A percentile compares a stretch with the other conserved stretches of the same genome.
Conservation (phyloP, 495 filamentous ascomycete species). For the Chaetomium cochliodes region DNA sequence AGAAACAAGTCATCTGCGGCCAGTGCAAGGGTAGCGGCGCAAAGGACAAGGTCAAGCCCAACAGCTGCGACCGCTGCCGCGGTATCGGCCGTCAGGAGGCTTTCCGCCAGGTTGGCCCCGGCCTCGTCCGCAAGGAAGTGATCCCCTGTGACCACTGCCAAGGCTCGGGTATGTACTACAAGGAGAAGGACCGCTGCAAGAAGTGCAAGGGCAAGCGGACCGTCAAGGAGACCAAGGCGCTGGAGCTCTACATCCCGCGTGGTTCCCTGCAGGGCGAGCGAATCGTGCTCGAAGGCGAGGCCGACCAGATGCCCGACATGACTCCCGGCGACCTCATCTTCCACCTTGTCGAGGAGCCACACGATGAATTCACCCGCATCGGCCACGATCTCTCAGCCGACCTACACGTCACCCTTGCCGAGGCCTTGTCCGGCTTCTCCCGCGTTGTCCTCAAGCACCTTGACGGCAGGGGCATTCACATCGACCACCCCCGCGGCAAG, state of each 20-base stretch:
- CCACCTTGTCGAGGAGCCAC: conserved; percentile 74
- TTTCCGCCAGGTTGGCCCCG: conserved; percentile 73
- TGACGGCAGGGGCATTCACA: conserved; percentile 84
- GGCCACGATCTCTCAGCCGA: conserved; percentile 80
- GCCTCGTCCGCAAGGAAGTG: conserved; percentile 72
- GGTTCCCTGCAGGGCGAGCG: conserved; percentile 85
- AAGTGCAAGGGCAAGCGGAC: conserved; percentile 93
- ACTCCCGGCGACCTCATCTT: conserved; percentile 94
- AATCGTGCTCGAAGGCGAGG: conserved; percentile 89
- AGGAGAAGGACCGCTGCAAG: conserved; percentile 95
- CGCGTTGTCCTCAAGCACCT: conserved; percentile 90
- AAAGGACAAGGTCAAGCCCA: conserved; percentile 85
- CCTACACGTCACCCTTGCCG: conserved; percentile 74
- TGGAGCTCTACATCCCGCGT: conserved; percentile 93
- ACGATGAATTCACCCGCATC: conserved; percentile 74
- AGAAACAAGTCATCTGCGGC: conserved; percentile 85
- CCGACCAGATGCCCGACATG: conserved; percentile 87
- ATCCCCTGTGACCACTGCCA: conserved; percentile 74
- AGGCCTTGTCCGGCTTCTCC: conserved; percentile 84
- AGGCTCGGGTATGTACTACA: conserved; percentile 77
- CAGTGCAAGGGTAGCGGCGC: conserved; percentile 87
- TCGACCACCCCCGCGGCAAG: conserved; percentile 71
- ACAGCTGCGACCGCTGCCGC: conserved; percentile 78
- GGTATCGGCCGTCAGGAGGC: conserved; percentile 71
- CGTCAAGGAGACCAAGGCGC: conserved; percentile 78